phyloP scores from a whole-genome alignment of 148 eudicot species.

The Arctostaphylos glauca region DNA sequence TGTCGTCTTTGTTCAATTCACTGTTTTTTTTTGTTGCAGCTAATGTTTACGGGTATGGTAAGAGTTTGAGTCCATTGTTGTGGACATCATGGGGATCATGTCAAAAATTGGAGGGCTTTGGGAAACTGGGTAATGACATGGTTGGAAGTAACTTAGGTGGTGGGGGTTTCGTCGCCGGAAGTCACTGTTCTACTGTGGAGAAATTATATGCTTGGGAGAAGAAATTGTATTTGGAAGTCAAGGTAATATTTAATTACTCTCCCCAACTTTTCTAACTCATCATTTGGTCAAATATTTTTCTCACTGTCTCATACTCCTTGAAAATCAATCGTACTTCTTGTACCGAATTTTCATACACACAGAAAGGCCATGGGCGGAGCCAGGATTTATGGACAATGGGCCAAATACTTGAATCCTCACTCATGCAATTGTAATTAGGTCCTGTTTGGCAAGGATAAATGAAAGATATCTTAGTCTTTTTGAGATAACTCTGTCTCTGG shows the following conservation, averaged over 20 bases:
- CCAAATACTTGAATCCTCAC: too few species aligned
- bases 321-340: neutral
- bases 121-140: constrained; percentile 46
- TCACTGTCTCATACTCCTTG: neutral
- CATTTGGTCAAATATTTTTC: neutral
- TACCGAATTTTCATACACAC: neutral
- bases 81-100: constrained; percentile 47
- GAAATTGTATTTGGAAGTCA: constrained; percentile 81
- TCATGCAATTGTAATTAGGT: too few species aligned
- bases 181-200: constrained; percentile 81
- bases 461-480: too few species aligned
- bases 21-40: constrained; percentile 25
- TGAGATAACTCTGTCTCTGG: too few species aligned
- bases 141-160: constrained; percentile 19
- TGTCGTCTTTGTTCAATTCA: neutral
- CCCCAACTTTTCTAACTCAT: neutral
- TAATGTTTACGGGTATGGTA: constrained; percentile 51
- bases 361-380: neutral
- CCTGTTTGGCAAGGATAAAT: too few species aligned
- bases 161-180: constrained; percentile 27
- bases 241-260: constrained; percentile 42
- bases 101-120: constrained; percentile 52
- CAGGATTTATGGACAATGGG: too few species aligned
- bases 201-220: constrained; percentile 96
- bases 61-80: constrained; percentile 56